These are phyloP conservation scores for Penicillium psychrofluorescens DNA, from an alignment of 495 filamentous ascomycete species.

Conservation along the genomic window DNA sequence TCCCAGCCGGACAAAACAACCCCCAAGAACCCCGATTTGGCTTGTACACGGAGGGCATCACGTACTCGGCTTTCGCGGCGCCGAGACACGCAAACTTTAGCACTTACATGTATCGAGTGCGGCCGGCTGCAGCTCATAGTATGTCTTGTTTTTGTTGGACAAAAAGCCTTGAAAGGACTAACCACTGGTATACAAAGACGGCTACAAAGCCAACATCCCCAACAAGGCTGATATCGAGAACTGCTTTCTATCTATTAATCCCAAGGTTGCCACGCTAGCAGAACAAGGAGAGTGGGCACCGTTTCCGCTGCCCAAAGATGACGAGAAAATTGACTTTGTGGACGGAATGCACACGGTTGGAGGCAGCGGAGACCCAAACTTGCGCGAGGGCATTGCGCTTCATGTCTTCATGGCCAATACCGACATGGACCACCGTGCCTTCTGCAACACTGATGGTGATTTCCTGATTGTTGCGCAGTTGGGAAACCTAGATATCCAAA, in stretches of 20 bases:
- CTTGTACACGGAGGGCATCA: slow-evolving; percentile 55
- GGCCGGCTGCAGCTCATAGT: slow-evolving; percentile 36
- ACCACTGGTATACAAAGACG: slow-evolving; percentile 13
- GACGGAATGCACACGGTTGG: slow-evolving; percentile 34
- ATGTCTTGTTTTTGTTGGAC: slow-evolving; percentile 4
- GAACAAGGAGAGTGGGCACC: slow-evolving; percentile 37
- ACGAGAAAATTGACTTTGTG: slow-evolving; percentile 31
- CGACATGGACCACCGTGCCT: slow-evolving; percentile 27
- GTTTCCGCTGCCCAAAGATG: slow-evolving; percentile 26
- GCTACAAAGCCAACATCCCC: slow-evolving; percentile 23
- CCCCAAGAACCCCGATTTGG: slow-evolving; percentile 31
- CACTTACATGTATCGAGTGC: slow-evolving; percentile 34
- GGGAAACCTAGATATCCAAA: slow-evolving; percentile 35
- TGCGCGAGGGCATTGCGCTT: slow-evolving; percentile 26
- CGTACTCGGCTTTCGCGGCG: slow-evolving; percentile 45
- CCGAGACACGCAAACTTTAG: slow-evolving; percentile 32
- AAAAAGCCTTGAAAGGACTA: background rate
- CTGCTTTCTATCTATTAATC: slow-evolving; percentile 33
- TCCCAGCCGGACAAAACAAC: slow-evolving; percentile 36
- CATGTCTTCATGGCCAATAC: slow-evolving; percentile 32
- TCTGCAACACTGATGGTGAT: slow-evolving; percentile 36
- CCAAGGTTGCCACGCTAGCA: slow-evolving; percentile 25
- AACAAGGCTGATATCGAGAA: slow-evolving; percentile 33
- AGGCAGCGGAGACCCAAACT: slow-evolving; percentile 30
- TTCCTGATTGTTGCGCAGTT: slow-evolving; percentile 34